phyloP scores from a whole-genome alignment of 78 protist genomes.

The Guillardia theta region DNA sequence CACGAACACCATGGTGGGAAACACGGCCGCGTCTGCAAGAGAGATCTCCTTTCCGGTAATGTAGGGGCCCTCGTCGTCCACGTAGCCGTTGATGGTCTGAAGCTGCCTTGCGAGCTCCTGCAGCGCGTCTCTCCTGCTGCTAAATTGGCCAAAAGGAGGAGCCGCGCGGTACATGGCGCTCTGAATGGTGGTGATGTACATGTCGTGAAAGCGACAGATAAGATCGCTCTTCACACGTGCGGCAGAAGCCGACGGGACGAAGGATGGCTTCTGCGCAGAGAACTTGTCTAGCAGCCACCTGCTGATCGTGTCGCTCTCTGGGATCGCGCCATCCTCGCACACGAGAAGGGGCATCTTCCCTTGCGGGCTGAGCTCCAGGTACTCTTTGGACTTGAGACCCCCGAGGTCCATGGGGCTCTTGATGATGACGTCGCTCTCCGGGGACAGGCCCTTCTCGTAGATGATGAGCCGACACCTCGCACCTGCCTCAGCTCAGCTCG shows the following conservation, averaged over 20 bases:
- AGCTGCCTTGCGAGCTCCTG: neutral
- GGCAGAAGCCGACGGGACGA: neutral
- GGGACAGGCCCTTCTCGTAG: neutral
- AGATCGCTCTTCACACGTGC: neutral
- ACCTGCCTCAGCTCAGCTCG: neutral
- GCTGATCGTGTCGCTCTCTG: constrained; percentile 19
- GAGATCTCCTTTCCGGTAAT: neutral
- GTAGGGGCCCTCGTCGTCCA: constrained; percentile 4
- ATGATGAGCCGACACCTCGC: constrained; percentile 13
- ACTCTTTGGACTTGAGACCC: neutral
- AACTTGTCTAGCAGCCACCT: neutral
- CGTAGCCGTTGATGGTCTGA: neutral
- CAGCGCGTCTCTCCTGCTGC: neutral
- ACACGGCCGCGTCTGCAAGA: neutral
- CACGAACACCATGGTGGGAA: neutral
- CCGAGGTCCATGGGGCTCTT: neutral
- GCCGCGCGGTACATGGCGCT: neutral
- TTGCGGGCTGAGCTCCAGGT: constrained; percentile 8
- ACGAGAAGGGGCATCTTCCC: constrained; percentile 36
- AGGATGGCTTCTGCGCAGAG: neutral
- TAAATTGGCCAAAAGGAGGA: constrained; percentile 6
- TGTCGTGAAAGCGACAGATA: constrained; percentile 19
- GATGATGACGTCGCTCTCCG: neutral
- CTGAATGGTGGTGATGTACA: constrained; percentile 12
- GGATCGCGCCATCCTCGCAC: neutral